Base-by-base conservation (phyloP, 352 stramenopile genomes). In the Pythium apleroticum region DNA sequence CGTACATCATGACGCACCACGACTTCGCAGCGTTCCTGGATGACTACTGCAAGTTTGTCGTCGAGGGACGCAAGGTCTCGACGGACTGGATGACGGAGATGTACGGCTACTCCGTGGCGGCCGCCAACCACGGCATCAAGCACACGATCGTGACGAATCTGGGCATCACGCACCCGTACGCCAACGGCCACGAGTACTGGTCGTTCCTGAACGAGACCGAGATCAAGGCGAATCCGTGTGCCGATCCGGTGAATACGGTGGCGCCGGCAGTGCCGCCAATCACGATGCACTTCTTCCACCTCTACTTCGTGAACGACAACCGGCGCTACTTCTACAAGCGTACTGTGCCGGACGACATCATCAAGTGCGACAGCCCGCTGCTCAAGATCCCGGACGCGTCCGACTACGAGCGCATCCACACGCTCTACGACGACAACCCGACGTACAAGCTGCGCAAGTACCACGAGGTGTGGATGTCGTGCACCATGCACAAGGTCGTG, bases 1-100 rank as follows among this genome's bases (percentile, higher is more conserved):
- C 78, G 45, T 86, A 88, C 68, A 83, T 89, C 56, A 68, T 89
- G 66, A 86, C 80, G 10, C 71, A 64, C 33, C 57, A 71, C 53
- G 77, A 87, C 45, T 73, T 84, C 59, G 53, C 65, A 31, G 12
- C n/a, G 19, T 77, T 84, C 60, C 43, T 87, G 24, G 73, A 86
- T 52, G 77, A 84, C 63, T 88, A 88, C 50, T 78, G 66, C n/a
- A 52, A 72, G 46, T 84, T 81, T 31, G 72, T 84, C 0, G 67
- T 88, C 8, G 50, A 43, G 1, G 76, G 72, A 15, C 73, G 77
- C n/a, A 68, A 80, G 46, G 41, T 81, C 15, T 67, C 70, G 27
- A 33, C 54, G 6, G 57, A 69, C 14, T 88, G 77, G 73, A 88
- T 85, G 77, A 69, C 76, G 30, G 79, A 88, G 61, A 88, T 86